Evolutionary conservation across 1,139 yeast species (phyloP).

Genomic region (Blastobotrys illinoisensis): DNA sequence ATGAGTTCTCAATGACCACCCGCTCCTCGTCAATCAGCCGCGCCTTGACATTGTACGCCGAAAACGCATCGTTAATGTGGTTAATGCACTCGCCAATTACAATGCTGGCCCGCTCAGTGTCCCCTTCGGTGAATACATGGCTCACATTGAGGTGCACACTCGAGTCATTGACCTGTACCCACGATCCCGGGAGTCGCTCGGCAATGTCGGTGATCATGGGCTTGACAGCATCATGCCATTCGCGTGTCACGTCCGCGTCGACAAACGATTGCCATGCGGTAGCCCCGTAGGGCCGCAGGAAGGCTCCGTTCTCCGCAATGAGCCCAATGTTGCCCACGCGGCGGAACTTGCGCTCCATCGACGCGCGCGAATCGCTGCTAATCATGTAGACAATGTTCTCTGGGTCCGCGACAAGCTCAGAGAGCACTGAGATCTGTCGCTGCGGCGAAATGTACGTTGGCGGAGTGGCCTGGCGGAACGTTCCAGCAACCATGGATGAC

Average conservation of each 20-base stretch:
- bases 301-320: conserved; percentile 88
- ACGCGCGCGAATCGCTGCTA: conserved; percentile 57
- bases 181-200: conserved; percentile 78
- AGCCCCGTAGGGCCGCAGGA: conserved; percentile 39
- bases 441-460: conserved; percentile 28
- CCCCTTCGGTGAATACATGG: conserved; percentile 45
- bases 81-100: conserved; percentile 82
- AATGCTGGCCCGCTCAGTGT: conserved; percentile 57
- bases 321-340: conserved; percentile 69
- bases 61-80: conserved; percentile 73
- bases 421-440: conserved; percentile 33
- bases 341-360: conserved; percentile 62
- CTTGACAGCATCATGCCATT: conserved; percentile 59
- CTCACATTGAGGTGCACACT: conserved; percentile 57
- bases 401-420: conserved; percentile 47
- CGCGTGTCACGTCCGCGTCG: conserved; percentile 41
- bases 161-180: conserved; percentile 67
- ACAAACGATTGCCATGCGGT: conserved; percentile 61
- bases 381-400: conserved; percentile 65
- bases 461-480: conserved; percentile 15
- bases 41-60: conserved; percentile 67
- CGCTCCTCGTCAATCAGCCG: conserved; percentile 53
- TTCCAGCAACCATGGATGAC: neutral
- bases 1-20: conserved; percentile 26
- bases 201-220: conserved; percentile 60